A percentile compares a stretch with the other conserved stretches of the same genome.
phyloP scores from a whole-genome alignment of 441 rosid genomes.

The Populus trichocarpa region DNA sequence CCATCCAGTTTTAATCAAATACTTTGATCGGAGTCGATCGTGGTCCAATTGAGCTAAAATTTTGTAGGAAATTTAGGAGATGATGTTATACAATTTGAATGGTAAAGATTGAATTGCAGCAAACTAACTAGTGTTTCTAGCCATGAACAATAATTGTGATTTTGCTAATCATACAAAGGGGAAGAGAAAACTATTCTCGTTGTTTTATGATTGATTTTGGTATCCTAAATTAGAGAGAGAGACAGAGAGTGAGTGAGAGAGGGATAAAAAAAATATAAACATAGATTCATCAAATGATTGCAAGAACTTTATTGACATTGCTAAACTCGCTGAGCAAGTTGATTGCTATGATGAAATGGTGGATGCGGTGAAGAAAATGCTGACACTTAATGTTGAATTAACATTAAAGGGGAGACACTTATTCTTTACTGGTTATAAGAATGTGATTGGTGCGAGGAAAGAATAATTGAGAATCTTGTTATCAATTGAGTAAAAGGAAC shows the following conservation, averaged over 20 bases:
- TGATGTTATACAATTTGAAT: too few relatives aligned
- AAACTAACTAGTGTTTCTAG: too few relatives aligned
- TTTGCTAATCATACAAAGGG: neutral
- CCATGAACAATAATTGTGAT: neutral
- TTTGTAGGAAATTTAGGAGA: too few relatives aligned
- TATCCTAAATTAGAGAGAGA: neutral
- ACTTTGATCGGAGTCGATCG: neutral
- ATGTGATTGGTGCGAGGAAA: constrained; percentile 41
- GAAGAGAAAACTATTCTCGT: neutral
- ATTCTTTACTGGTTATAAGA: constrained; percentile 43
- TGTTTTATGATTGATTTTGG: too few relatives aligned
- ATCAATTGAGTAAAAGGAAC: constrained; percentile 46
- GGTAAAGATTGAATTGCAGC: neutral
- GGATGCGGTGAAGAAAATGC: too few relatives aligned
- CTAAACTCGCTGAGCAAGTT: too few relatives aligned
- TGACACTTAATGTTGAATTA: too few relatives aligned
- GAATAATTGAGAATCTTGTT: constrained; percentile 50
- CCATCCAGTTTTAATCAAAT: neutral
- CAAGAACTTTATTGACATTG: too few relatives aligned
- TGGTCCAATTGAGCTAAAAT: neutral
- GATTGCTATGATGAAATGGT: too few relatives aligned
- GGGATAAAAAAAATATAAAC: too few relatives aligned
- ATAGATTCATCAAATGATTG: neutral
- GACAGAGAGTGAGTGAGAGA: too few relatives aligned
- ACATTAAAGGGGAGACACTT: constrained; percentile 32